A percentile compares a stretch with the other conserved stretches of the same genome.
phyloP scores from a whole-genome alignment of 371 early-diverging fungal species.

The Mucor mucedo region DNA sequence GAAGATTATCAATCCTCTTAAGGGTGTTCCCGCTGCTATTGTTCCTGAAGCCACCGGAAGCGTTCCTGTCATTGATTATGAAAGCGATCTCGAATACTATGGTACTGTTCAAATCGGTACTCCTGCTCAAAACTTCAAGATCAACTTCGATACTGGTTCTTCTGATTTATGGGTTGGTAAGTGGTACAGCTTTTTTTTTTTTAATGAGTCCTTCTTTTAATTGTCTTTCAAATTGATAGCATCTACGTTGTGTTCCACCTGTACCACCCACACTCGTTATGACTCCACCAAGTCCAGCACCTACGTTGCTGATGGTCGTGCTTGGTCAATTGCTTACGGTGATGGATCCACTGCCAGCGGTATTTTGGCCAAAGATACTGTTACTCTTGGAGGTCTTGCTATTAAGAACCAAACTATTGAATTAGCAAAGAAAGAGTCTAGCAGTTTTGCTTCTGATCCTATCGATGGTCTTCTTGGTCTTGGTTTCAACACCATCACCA shows the following conservation, averaged over 20 bases:
- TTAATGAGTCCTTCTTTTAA: neutral
- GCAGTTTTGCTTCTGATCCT: conserved; percentile 17
- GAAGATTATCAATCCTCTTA: conserved; percentile 1
- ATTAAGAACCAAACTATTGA: conserved; percentile 30
- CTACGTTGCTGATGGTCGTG: conserved; percentile 42
- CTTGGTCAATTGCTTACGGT: conserved; percentile 57
- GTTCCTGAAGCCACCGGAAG: conserved; percentile 3
- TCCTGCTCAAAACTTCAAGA: conserved; percentile 65
- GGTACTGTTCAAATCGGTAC: conserved; percentile 66
- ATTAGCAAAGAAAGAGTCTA: conserved; percentile 24
- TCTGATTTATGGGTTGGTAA: conserved; percentile 67
- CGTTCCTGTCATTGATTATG: conserved; percentile 29
- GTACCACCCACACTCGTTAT: conserved; percentile 41
- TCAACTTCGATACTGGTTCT: conserved; percentile 79
- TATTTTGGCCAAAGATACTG: conserved; percentile 30
- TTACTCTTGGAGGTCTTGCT: conserved; percentile 34
- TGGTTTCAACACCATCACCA: conserved; percentile 51
- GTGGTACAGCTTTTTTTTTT: neutral
- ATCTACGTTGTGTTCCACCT: conserved; percentile 37
- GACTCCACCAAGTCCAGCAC: conserved; percentile 48
- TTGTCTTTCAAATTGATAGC: conserved; percentile 12
- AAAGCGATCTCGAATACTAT: conserved; percentile 52
- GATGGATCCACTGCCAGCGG: conserved; percentile 46
- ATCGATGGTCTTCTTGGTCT: conserved; percentile 43
- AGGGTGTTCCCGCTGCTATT: neutral